phyloP scores from a whole-genome alignment of 495 filamentous ascomycete genomes.

The Xylaria bambusicola region DNA sequence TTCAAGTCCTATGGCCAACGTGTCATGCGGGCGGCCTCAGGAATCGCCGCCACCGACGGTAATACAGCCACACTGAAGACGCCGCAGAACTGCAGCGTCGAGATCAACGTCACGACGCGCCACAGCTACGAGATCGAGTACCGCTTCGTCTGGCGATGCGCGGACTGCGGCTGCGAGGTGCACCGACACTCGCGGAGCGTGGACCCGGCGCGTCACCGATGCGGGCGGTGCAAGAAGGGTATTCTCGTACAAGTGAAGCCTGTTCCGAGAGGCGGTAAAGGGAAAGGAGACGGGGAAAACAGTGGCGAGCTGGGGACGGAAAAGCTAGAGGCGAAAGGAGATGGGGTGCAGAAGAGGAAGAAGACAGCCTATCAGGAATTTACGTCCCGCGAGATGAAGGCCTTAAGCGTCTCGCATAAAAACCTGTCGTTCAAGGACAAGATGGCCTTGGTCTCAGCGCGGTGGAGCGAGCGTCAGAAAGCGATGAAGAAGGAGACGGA shows the following conservation, averaged over 20 bases:
- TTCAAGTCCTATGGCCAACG: constrained; percentile 72
- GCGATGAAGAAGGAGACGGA: constrained; percentile 13
- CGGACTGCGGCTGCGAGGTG: constrained; percentile 64
- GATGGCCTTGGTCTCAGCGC: constrained; percentile 57
- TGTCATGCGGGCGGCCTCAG: constrained; percentile 29
- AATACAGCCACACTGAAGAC: constrained; percentile 5
- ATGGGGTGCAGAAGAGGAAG: constrained; percentile 37
- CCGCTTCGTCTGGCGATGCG: constrained; percentile 86
- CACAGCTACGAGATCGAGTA: constrained; percentile 86
- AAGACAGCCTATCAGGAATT: constrained; percentile 65
- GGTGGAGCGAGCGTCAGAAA: constrained; percentile 18
- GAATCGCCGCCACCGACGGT: constrained; percentile 42
- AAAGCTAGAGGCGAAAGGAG: not conserved
- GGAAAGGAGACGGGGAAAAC: not conserved
- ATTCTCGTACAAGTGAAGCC: constrained; percentile 77
- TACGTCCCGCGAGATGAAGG: constrained; percentile 55
- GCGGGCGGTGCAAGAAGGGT: constrained; percentile 69
- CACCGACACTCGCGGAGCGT: constrained; percentile 84
- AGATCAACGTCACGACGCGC: constrained; percentile 77
- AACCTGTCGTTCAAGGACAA: constrained; percentile 57
- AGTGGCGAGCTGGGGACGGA: not conserved
- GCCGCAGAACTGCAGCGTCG: constrained; percentile 25
- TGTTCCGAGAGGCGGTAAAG: constrained; percentile 44
- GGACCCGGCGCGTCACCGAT: constrained; percentile 62
- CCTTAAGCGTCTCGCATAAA: constrained; percentile 52